phyloP scores from a whole-genome alignment of 306 rosid species.

The Erythrophleum fordii region DNA sequence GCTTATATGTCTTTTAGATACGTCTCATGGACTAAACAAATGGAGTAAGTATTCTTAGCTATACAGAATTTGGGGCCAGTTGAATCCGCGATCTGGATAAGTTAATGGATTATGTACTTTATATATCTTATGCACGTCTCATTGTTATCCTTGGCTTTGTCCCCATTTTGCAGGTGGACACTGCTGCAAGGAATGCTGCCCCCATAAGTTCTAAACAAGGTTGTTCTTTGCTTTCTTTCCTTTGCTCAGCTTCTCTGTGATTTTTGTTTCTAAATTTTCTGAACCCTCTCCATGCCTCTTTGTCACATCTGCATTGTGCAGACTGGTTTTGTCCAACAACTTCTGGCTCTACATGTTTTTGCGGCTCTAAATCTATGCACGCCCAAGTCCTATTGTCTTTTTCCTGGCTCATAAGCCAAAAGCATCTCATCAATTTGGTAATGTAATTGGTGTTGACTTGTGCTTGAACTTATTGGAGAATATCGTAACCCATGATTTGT shows the following conservation, averaged over 20 bases:
- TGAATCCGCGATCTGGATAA: conserved; percentile 30
- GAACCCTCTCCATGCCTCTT: conserved; percentile 40
- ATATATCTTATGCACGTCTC: conserved; percentile 38
- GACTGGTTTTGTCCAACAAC: conserved; percentile 39
- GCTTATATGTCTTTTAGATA: not conserved
- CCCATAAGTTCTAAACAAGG: conserved; percentile 54
- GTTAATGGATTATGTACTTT: conserved; percentile 32
- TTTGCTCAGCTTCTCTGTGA: conserved; percentile 42
- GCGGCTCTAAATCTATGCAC: conserved; percentile 32
- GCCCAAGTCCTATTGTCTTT: conserved; percentile 5
- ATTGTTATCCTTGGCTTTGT: conserved; percentile 48
- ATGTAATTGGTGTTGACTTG: conserved; percentile 7
- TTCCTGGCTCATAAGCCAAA: conserved; percentile 21
- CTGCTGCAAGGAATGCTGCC: conserved; percentile 45
- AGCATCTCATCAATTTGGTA: conserved; percentile 36
- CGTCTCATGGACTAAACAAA: not conserved
- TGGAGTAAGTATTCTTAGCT: not conserved
- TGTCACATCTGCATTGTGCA: conserved; percentile 42
- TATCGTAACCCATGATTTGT: not conserved
- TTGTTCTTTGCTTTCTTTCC: conserved; percentile 50
- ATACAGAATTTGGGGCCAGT: conserved; percentile 14
- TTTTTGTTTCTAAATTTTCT: conserved; percentile 39
- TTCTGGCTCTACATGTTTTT: conserved; percentile 33
- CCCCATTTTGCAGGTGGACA: conserved; percentile 61
- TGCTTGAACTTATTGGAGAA: conserved; percentile 11